Evolutionary conservation across 2,329 filamentous ascomycete species (phyloP).

Genomic region (Ascochyta rabiei): DNA sequence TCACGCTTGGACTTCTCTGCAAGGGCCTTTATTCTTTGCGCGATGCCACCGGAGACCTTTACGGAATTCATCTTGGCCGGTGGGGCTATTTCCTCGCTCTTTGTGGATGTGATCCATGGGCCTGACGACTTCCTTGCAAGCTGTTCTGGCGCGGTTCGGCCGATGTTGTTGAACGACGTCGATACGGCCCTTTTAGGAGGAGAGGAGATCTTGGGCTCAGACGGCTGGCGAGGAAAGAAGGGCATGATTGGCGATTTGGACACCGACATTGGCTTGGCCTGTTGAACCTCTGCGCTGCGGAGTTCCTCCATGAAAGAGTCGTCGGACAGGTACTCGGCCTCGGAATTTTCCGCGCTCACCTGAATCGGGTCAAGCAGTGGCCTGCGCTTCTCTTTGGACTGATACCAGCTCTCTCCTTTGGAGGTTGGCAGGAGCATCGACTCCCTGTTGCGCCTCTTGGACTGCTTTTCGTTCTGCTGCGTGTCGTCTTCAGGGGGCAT

Average conservation of each 20-base stretch:
- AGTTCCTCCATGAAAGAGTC: conserved; percentile 86
- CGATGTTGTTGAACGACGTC: conserved; percentile 39
- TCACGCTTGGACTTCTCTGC: conserved; percentile 72
- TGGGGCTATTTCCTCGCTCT: conserved; percentile 9
- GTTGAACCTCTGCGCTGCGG: conserved; percentile 78
- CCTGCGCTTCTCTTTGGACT: conserved; percentile 48
- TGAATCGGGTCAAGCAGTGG: conserved; percentile 50
- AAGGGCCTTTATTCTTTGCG: conserved; percentile 90
- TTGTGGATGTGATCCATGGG: conserved; percentile 29
- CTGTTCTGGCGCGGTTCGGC: conserved; percentile 38
- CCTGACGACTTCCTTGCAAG: conserved; percentile 38
- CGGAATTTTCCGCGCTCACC: conserved; percentile 46
- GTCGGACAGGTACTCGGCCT: conserved; percentile 67
- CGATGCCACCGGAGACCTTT: conserved; percentile 88
- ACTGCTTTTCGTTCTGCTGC: conserved; percentile 22
- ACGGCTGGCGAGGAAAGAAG: conserved; percentile 55
- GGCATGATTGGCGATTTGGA: conserved; percentile 83
- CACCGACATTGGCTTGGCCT: conserved; percentile 75
- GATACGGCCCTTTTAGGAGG: conserved; percentile 44
- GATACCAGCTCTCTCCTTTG: conserved; percentile 35
- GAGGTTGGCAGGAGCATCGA: conserved; percentile 34
- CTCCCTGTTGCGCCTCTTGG: conserved; percentile 34
- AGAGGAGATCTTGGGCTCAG: conserved; percentile 25
- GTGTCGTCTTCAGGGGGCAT: conserved; percentile 28
- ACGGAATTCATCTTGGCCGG: conserved; percentile 67